Base-by-base conservation (phyloP, 1,284 basidiomycete species). In the Erythrobasidium hasegawianum region DNA sequence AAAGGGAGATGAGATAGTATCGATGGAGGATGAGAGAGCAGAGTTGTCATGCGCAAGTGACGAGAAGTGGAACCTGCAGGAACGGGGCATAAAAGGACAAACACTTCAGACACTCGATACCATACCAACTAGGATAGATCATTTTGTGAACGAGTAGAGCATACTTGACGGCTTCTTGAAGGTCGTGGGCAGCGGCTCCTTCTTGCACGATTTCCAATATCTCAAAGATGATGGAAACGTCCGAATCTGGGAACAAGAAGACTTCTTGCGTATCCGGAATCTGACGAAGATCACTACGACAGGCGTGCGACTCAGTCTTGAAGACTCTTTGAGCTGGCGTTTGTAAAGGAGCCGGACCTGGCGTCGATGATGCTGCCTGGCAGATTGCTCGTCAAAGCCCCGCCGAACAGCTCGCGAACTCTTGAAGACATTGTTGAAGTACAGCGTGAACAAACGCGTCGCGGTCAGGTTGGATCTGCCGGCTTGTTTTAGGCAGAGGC, bases 211-310 rank as follows among this genome's bases (percentile, higher is more conserved):
- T 80, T 77, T 90, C 79, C 8, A 98, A 80, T 18, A 97, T 84
- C 76, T 99, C 96, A 24, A 97, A 77, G 65, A 98, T 85, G 68
- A 94, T 82, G 73, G 88, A 91, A 70, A 87, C 80, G 68, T 84
- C 82, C 5, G 85, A 86, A 57, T 85, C 78, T 1, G 83, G 82
- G 57, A 86, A 86, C 43, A 97, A 78, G 76, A 92, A 89, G 50
- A 97, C 94, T 76, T 98, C 96, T 78, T 99, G 95, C 13, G 85
- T 93, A 76, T 98, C 89, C n/a, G 96, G 95, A 11, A 99, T 83
- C 80, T 97, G 91, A 68, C 95, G 90, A 1, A 96, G 71, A 70
- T 87, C 83, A 68, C 94, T 97, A 77, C 45, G 49, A 49, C 20
- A 67, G 18, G 27, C 47, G 47, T 27, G 38, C 11, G 58, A 59